These are phyloP conservation scores for Tilletia indica DNA, from an alignment of 1,284 basidiomycete species.

Conservation along the genomic window DNA sequence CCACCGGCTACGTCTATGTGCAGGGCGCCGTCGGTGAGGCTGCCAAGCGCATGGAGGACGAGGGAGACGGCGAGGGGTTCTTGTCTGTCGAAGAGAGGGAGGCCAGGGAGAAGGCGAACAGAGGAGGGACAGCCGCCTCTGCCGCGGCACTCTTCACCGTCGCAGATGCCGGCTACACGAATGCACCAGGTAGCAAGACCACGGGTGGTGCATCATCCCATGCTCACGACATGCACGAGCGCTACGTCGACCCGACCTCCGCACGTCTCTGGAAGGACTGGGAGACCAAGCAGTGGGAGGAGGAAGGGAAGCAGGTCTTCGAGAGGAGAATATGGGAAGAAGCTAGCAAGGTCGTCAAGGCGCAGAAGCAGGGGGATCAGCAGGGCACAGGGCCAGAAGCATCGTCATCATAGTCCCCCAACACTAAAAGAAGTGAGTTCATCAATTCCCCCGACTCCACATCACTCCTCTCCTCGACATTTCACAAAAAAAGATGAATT, in stretches of 20 bases:
- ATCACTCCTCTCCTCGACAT: no score
- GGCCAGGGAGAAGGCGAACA: slow-evolving; percentile 25
- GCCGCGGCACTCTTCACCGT: slow-evolving; percentile 42
- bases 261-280: slow-evolving; percentile 28
- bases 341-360: slow-evolving; percentile 5
- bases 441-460: no score
- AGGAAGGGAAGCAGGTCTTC: slow-evolving; percentile 15
- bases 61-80: slow-evolving; percentile 27
- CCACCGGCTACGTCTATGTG: slow-evolving; percentile 49
- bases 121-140: slow-evolving; percentile 32
- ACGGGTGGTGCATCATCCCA: neutral
- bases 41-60: neutral
- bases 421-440: no score
- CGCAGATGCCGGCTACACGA: slow-evolving; percentile 37
- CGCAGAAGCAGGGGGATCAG: neutral
- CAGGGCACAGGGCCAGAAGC: neutral
- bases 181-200: neutral
- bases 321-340: slow-evolving; percentile 17
- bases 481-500: neutral
- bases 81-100: slow-evolving; percentile 19
- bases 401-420: neutral
- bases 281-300: slow-evolving; percentile 29
- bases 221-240: slow-evolving; percentile 45
- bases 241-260: slow-evolving; percentile 39
- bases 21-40: slow-evolving; percentile 21